Evolutionary conservation across 2,329 filamentous ascomycete species (phyloP).

Genomic region (Exophiala oligosperma): DNA sequence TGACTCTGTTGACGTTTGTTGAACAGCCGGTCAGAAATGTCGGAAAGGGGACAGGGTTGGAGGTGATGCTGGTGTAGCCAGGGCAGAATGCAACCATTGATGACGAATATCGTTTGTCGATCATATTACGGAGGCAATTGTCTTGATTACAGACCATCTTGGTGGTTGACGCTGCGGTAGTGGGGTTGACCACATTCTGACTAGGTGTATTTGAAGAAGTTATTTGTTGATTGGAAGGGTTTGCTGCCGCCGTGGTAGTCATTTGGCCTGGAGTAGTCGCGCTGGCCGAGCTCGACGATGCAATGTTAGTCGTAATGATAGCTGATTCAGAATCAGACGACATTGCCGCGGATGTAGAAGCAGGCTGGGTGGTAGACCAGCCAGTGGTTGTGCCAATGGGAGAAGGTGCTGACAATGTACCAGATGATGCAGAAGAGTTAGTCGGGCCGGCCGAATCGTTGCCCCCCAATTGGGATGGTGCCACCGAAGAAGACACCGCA

Average conservation of each 20-base stretch:
- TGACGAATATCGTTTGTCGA: slow-evolving; percentile 18
- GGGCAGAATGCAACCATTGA: slow-evolving; percentile 16
- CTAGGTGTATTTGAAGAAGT: slow-evolving; percentile 1
- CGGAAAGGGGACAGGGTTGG: slow-evolving; percentile 31
- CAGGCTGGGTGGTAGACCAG: not conserved
- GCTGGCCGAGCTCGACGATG: not conserved
- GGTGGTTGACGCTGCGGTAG: slow-evolving; percentile 10
- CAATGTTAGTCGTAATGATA: not conserved
- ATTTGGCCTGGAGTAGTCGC: not conserved
- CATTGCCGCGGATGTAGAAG: not conserved
- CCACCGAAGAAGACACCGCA: not conserved
- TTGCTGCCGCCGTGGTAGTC: slow-evolving; percentile 10
- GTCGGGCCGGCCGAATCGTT: not conserved
- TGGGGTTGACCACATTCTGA: slow-evolving; percentile 14
- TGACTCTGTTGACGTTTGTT: slow-evolving; percentile 15
- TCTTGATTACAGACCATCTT: slow-evolving; percentile 23
- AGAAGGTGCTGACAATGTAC: too few relatives aligned
- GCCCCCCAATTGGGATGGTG: not conserved
- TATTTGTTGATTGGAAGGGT: not conserved
- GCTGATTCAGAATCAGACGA: not conserved
- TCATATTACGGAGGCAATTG: slow-evolving; percentile 25
- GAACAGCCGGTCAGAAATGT: slow-evolving; percentile 31
- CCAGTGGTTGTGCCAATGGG: not conserved
- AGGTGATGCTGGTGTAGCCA: slow-evolving; percentile 14
- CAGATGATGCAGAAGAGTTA: not conserved